Conservation (phyloP, 2,329 filamentous ascomycete species). For the Exophiala sideris region DNA sequence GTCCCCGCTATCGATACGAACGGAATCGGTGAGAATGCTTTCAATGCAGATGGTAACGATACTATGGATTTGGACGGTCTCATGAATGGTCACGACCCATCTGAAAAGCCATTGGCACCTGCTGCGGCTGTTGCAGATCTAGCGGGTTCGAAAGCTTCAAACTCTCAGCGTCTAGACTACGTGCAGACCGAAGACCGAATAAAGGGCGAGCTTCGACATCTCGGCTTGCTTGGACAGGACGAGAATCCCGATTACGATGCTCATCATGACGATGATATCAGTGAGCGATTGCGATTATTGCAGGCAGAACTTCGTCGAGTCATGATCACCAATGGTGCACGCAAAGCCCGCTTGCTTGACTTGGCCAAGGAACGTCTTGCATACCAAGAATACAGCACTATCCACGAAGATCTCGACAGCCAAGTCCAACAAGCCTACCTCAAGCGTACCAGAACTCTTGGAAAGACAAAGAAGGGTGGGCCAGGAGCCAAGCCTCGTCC, state of each 20-base stretch:
- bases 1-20: constrained; percentile 53
- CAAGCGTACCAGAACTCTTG: constrained; percentile 90
- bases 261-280: constrained; percentile 90
- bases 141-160: constrained; percentile 67
- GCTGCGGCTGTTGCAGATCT: constrained; percentile 74
- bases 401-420: constrained; percentile 90
- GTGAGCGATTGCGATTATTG: constrained; percentile 79
- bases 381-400: constrained; percentile 93
- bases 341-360: constrained; percentile 81
- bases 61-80: constrained; percentile 45
- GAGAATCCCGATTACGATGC: constrained; percentile 75
- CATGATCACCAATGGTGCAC: constrained; percentile 82
- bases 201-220: constrained; percentile 84
- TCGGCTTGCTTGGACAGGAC: constrained; percentile 76
- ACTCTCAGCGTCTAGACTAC: constrained; percentile 77
- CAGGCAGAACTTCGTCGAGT: constrained; percentile 79
- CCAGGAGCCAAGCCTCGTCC: constrained; percentile 55
- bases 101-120: constrained; percentile 56
- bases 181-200: constrained; percentile 83
- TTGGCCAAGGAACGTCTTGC: constrained; percentile 90
- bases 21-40: constrained; percentile 51
- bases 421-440: constrained; percentile 94
- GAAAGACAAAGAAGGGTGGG: constrained; percentile 87
- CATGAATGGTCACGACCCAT: constrained; percentile 41
- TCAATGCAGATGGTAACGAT: constrained; percentile 37